These are phyloP conservation scores for Hypoxylon rubiginosum DNA, from an alignment of 2,329 filamentous ascomycete species.

Conservation along the genomic window DNA sequence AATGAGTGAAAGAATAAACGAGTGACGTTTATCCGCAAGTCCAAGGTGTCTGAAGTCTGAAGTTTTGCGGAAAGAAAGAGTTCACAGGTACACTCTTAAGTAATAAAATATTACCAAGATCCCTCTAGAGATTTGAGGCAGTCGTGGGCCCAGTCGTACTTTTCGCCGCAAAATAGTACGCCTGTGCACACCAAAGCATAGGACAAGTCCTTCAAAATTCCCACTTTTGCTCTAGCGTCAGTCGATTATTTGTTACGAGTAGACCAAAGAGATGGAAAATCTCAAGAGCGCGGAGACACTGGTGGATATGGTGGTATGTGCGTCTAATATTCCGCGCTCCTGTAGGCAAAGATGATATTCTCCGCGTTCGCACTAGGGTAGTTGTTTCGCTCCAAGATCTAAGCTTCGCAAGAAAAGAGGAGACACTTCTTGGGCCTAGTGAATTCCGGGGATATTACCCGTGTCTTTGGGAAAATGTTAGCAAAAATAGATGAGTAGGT, in stretches of 20 bases:
- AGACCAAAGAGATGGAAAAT: not conserved
- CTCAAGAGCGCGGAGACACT: not conserved
- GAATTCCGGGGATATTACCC: not conserved
- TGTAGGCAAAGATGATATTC: not conserved
- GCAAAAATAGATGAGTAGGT: not conserved
- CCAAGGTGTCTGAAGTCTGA: not conserved
- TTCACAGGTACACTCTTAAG: not conserved
- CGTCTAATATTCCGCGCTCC: not conserved
- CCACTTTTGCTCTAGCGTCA: not conserved
- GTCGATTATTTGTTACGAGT: not conserved
- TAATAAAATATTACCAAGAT: not conserved
- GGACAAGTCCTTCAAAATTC: not conserved
- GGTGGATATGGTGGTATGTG: not conserved
- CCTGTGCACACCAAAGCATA: not conserved
- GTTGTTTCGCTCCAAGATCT: not conserved
- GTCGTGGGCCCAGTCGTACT: not conserved
- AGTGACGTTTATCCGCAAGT: not conserved
- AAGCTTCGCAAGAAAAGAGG: not conserved
- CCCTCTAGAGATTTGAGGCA: not conserved
- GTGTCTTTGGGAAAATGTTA: not conserved
- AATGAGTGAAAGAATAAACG: not conserved
- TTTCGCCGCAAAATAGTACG: not conserved
- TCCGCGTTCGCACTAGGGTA: not conserved
- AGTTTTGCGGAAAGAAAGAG: not conserved
- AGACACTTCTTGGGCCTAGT: not conserved